Evolutionary conservation across 2,329 filamentous ascomycete species (phyloP).

Genomic region (Thermochaetoides dissita): DNA sequence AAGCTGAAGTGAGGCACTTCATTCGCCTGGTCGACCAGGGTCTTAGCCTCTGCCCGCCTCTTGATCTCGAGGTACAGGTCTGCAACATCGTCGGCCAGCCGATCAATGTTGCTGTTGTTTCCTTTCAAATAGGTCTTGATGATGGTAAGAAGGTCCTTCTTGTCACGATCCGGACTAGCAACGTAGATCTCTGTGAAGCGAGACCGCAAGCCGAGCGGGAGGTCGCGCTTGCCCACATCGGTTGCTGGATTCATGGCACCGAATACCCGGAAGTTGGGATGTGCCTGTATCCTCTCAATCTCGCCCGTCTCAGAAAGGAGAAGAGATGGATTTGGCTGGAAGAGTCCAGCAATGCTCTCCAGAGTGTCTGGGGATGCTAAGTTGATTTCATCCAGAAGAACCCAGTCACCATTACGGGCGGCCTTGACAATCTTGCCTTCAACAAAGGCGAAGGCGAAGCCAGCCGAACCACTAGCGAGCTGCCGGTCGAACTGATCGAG

Average conservation of each 20-base stretch:
- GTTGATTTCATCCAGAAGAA: slow-evolving; percentile 87
- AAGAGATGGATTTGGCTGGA: slow-evolving; percentile 69
- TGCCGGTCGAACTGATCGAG: slow-evolving; percentile 71
- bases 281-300: slow-evolving; percentile 76
- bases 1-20: slow-evolving; percentile 96
- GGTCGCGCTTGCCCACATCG: slow-evolving; percentile 88
- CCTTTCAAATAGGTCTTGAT: slow-evolving; percentile 77
- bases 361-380: slow-evolving; percentile 87
- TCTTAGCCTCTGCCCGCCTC: slow-evolving; percentile 62
- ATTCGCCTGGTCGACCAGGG: slow-evolving; percentile 84
- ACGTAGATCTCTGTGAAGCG: slow-evolving; percentile 95
- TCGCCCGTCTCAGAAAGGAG: slow-evolving; percentile 87
- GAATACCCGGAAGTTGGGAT: slow-evolving; percentile 89
- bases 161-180: slow-evolving; percentile 71
- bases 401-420: slow-evolving; percentile 92
- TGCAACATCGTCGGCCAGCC: slow-evolving; percentile 67
- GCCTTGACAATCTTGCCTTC: slow-evolving; percentile 95
- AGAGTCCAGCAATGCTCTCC: slow-evolving; percentile 80
- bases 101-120: slow-evolving; percentile 55
- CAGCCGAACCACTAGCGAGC: slow-evolving; percentile 55
- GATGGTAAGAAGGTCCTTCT: slow-evolving; percentile 75
- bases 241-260: slow-evolving; percentile 99
- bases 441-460: slow-evolving; percentile 87
- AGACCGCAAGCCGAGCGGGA: slow-evolving; percentile 52
- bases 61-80: slow-evolving; percentile 82